Evolutionary conservation across 2,329 filamentous ascomycete genomes (phyloP).

Genomic region (Colletotrichum orbiculare): DNA sequence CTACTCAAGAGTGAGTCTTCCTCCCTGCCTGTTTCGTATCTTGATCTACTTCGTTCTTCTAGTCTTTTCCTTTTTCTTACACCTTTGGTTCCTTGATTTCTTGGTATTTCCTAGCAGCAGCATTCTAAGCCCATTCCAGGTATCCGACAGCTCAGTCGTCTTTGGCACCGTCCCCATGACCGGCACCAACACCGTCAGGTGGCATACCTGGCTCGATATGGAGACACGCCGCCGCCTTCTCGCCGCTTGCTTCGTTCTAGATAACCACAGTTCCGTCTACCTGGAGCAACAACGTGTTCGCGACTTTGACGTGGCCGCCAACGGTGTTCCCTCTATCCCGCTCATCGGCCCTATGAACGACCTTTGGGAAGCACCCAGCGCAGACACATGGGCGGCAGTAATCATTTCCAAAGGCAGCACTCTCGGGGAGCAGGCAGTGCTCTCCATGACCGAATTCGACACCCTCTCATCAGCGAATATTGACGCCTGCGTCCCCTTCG

Average conservation of each 20-base stretch:
- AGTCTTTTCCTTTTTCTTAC: constrained; percentile 44
- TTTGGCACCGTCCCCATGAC: constrained; percentile 40
- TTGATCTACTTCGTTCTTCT: constrained; percentile 44
- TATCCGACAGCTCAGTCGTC: constrained; percentile 48
- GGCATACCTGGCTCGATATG: constrained; percentile 63
- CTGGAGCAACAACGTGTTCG: constrained; percentile 57
- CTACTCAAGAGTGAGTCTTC: constrained; percentile 63
- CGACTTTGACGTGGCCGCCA: constrained; percentile 50
- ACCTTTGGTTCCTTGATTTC: constrained; percentile 44
- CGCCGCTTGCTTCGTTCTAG: constrained; percentile 67
- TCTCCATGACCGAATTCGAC: constrained; percentile 42
- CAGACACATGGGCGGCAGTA: constrained; percentile 58
- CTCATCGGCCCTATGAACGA: constrained; percentile 55
- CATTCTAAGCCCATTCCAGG: constrained; percentile 51
- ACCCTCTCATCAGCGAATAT: constrained; percentile 50
- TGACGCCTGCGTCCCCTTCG: constrained; percentile 49
- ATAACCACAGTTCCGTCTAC: constrained; percentile 66
- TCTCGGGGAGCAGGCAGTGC: constrained; percentile 12
- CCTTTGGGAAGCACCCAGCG: constrained; percentile 61
- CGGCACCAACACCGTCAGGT: constrained; percentile 50
- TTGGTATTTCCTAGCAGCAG: constrained; percentile 24
- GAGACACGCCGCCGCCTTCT: constrained; percentile 66
- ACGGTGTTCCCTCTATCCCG: constrained; percentile 54
- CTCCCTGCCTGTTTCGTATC: constrained; percentile 39
- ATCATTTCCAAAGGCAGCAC: constrained; percentile 40